phyloP scores from a whole-genome alignment of 2,329 filamentous ascomycete species.

The Domatiomyces globalis region DNA sequence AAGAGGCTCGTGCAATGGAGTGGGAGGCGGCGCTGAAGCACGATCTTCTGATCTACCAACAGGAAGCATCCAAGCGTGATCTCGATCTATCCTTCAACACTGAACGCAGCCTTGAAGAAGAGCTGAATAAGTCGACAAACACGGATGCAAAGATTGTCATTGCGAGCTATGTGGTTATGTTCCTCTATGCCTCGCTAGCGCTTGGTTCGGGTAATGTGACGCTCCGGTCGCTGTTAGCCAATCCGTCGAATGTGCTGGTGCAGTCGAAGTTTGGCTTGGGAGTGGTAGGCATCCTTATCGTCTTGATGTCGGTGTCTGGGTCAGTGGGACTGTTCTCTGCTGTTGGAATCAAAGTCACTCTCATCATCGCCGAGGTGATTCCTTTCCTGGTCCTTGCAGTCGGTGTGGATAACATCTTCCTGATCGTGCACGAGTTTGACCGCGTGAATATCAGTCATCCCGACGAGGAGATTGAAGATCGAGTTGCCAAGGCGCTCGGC shows the following conservation, averaged over 20 bases:
- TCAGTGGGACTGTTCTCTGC: constrained; percentile 93
- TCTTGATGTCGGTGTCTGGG: constrained; percentile 91
- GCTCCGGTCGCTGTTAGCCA: constrained; percentile 60
- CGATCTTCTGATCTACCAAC: constrained; percentile 60
- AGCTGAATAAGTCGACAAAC: constrained; percentile 95
- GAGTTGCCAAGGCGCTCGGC: constrained; percentile 76
- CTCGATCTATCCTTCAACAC: constrained; percentile 87
- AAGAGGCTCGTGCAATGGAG: constrained; percentile 63
- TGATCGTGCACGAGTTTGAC: constrained; percentile 97
- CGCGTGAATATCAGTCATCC: constrained; percentile 84
- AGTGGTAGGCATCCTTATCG: constrained; percentile 86
- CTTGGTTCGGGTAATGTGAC: constrained; percentile 77
- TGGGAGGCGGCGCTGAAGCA: constrained; percentile 72
- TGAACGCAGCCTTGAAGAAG: constrained; percentile 85
- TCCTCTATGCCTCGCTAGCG: constrained; percentile 86
- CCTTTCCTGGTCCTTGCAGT: constrained; percentile 93
- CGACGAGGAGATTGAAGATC: constrained; percentile 71
- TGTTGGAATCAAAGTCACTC: constrained; percentile 77
- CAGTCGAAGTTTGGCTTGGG: constrained; percentile 95
- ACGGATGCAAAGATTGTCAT: constrained; percentile 94
- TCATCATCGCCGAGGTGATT: constrained; percentile 97
- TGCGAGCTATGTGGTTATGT: constrained; percentile 98
- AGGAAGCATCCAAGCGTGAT: constrained; percentile 62
- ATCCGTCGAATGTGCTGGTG: constrained; percentile 71
- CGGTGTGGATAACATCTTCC: constrained; percentile 96